These are phyloP conservation scores for Dovyalis caffra DNA, from an alignment of 345 rosid genomes.

Conservation along the genomic window DNA sequence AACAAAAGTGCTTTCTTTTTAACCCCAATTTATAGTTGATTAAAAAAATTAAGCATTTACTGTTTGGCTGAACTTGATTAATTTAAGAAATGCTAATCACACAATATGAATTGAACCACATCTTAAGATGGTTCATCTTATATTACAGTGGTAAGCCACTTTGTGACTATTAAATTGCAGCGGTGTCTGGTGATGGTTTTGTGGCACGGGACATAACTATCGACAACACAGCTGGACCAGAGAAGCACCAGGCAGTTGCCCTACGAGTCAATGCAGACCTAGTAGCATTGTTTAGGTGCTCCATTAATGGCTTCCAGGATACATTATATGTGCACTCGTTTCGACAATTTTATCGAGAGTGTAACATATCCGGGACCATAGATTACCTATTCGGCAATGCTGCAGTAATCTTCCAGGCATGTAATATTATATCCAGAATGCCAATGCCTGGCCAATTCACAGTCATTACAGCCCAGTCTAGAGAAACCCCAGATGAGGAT, in stretches of 20 bases:
- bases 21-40: no score
- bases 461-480: conserved; percentile 72
- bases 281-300: conserved; percentile 58
- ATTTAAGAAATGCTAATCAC: background rate
- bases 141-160: background rate
- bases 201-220: conserved; percentile 70
- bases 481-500: conserved; percentile 54
- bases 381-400: conserved; percentile 82
- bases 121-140: background rate
- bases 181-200: conserved; percentile 77
- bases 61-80: background rate
- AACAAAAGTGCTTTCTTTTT: background rate
- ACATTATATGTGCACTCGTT: conserved; percentile 67
- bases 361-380: conserved; percentile 67
- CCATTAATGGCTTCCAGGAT: conserved; percentile 66
- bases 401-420: conserved; percentile 66
- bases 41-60: background rate
- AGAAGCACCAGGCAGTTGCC: conserved; percentile 79
- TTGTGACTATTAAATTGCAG: conserved; percentile 29
- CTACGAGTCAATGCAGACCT: conserved; percentile 68
- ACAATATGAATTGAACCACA: background rate
- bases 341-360: conserved; percentile 78
- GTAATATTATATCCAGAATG: conserved; percentile 58
- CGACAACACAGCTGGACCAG: conserved; percentile 73
- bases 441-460: conserved; percentile 71